phyloP scores from a whole-genome alignment of 2,329 filamentous ascomycete species.

The Botrytis elliptica region DNA sequence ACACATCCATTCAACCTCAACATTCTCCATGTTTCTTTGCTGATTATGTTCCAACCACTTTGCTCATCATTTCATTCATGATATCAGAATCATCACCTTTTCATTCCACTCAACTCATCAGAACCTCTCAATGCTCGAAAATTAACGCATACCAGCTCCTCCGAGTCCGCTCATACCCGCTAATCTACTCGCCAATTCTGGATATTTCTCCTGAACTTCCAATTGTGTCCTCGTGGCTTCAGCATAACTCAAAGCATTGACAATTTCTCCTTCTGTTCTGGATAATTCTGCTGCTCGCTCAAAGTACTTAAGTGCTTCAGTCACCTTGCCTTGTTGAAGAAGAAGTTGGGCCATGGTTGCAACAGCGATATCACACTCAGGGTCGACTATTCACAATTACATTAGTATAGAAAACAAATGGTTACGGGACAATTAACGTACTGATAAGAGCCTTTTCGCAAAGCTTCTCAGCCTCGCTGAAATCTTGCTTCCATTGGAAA shows the following conservation, averaged over 20 bases:
- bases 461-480: slow-evolving; percentile 87
- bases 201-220: slow-evolving; percentile 85
- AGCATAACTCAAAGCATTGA: slow-evolving; percentile 94
- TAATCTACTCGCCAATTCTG: slow-evolving; percentile 72
- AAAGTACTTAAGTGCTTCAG: slow-evolving; percentile 93
- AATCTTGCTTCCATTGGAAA: slow-evolving; percentile 99
- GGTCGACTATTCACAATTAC: slow-evolving; percentile 66
- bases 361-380: slow-evolving; percentile 97
- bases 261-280: slow-evolving; percentile 89
- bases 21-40: neutral
- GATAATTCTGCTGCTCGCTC: slow-evolving; percentile 93
- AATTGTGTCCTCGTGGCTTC: slow-evolving; percentile 96
- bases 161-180: slow-evolving; percentile 53
- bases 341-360: slow-evolving; percentile 98
- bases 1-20: slow-evolving; percentile 13
- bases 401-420: slow-evolving; percentile 19
- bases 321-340: slow-evolving; percentile 95
- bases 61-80: neutral
- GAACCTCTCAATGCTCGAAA: neutral
- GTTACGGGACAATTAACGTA: slow-evolving; percentile 48
- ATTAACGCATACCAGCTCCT: slow-evolving; percentile 34
- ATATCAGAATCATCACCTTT: neutral
- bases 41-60: neutral
- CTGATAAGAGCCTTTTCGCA: slow-evolving; percentile 97
- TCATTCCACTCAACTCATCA: neutral